A percentile compares a stretch with the other conserved stretches of the same genome.
Evolutionary conservation across 148 eudicot species (phyloP).

Genomic region (Vaccinium corymbosum): DNA sequence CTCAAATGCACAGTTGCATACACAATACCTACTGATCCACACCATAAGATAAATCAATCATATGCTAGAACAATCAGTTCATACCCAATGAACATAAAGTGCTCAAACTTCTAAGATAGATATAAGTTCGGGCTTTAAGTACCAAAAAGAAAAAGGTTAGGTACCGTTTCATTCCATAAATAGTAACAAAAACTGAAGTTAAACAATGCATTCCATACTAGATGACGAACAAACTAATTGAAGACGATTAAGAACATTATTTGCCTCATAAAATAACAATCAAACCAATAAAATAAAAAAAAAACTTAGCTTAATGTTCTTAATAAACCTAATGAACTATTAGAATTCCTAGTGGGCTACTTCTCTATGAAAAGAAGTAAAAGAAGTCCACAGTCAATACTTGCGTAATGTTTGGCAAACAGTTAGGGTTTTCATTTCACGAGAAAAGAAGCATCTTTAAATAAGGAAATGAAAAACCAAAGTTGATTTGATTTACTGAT

Average conservation of each 20-base stretch:
- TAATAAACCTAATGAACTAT: not conserved
- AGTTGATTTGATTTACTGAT: not conserved
- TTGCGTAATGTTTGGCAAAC: not conserved
- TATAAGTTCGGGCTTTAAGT: not conserved
- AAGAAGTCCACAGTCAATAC: not conserved
- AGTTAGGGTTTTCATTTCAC: conserved; percentile 6
- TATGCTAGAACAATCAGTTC: conserved; percentile 7
- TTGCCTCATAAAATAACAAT: conserved; percentile 9
- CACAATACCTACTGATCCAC: not conserved
- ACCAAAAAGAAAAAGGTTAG: not conserved
- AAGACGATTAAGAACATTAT: not conserved
- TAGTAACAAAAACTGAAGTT: not conserved
- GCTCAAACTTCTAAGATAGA: not conserved
- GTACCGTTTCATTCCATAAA: conserved; percentile 3
- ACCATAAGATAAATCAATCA: not conserved
- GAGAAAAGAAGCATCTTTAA: not conserved
- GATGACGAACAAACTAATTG: not conserved
- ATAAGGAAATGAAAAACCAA: not conserved
- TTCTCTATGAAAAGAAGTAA: not conserved
- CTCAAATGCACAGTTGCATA: not conserved
- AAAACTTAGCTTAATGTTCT: not conserved
- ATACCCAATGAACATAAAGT: not conserved
- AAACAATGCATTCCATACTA: not conserved
- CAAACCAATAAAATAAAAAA: not conserved
- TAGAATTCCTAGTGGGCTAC: conserved; percentile 14